Percentiles rank a stretch among this genome's conserved stretches.
Evolutionary conservation across 805 yeast species (phyloP).

Genomic region (Myxozyma neglecta): DNA sequence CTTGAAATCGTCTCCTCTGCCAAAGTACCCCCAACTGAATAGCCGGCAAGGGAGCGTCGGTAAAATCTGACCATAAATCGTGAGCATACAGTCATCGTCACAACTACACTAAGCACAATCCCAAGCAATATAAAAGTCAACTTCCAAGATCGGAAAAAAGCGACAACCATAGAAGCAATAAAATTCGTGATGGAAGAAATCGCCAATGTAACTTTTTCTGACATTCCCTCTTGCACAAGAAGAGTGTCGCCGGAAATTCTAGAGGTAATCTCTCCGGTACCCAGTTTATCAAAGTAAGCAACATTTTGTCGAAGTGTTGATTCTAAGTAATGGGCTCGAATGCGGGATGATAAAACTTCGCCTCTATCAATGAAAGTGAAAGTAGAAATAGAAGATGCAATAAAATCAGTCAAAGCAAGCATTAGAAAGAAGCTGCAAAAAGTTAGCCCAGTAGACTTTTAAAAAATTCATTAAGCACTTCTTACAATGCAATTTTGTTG

Average conservation of each 20-base stretch:
- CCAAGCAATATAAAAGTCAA: constrained; percentile 41
- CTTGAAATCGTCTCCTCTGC: constrained; percentile 46
- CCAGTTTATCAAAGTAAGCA: constrained; percentile 45
- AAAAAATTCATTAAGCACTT: background rate
- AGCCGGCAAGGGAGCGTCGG: constrained; percentile 10
- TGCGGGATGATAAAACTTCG: constrained; percentile 45
- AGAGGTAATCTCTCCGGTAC: constrained; percentile 47
- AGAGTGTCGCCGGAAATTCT: constrained; percentile 47
- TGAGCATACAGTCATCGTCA: constrained; percentile 38
- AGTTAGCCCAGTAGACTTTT: background rate
- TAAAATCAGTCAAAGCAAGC: constrained; percentile 14
- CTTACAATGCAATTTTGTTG: constrained; percentile 40
- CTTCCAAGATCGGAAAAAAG: constrained; percentile 43
- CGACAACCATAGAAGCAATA: constrained; percentile 42
- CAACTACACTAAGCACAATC: constrained; percentile 38
- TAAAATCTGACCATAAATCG: constrained; percentile 33
- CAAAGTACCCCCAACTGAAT: constrained; percentile 35
- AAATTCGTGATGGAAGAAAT: constrained; percentile 43
- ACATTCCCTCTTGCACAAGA: constrained; percentile 45
- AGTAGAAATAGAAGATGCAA: constrained; percentile 36
- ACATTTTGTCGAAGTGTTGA: constrained; percentile 45
- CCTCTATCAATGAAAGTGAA: constrained; percentile 43
- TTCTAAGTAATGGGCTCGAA: constrained; percentile 41
- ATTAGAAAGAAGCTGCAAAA: constrained; percentile 4
- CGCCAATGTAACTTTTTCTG: constrained; percentile 44